Percentiles rank a stretch among this genome's conserved stretches.
Evolutionary conservation across 495 filamentous ascomycete genomes (phyloP).

Genomic region (Neurospora hispaniola): DNA sequence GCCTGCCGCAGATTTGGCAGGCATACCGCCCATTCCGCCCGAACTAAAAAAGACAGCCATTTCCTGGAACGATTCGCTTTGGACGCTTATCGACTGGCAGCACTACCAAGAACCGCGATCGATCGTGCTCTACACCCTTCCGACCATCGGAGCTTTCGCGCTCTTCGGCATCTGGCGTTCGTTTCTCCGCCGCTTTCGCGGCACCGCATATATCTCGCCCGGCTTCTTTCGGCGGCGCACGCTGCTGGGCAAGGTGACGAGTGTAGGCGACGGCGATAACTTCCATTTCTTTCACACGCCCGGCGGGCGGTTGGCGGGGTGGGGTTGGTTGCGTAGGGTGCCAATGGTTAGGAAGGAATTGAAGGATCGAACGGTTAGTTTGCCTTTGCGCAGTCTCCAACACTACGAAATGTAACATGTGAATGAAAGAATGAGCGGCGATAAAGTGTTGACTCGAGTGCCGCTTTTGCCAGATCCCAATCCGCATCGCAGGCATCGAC

Average conservation of each 20-base stretch:
- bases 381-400: background rate
- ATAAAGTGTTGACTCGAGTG: constrained; percentile 3
- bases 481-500: constrained; percentile 85
- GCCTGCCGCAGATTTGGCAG: background rate
- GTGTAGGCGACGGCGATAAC: constrained; percentile 91
- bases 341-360: constrained; percentile 56
- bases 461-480: constrained; percentile 47
- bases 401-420: background rate
- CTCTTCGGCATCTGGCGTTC: constrained; percentile 49
- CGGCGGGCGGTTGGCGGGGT: constrained; percentile 74
- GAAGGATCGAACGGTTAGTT: constrained; percentile 64
- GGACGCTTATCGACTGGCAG: constrained; percentile 46
- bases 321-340: constrained; percentile 79
- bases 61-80: constrained; percentile 41
- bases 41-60: constrained; percentile 24
- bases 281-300: constrained; percentile 92
- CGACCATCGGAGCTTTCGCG: constrained; percentile 56
- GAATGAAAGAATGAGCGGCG: background rate
- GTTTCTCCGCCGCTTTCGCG: constrained; percentile 75
- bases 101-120: constrained; percentile 57
- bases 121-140: constrained; percentile 40
- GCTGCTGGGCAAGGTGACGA: constrained; percentile 77
- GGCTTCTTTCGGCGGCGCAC: constrained; percentile 57
- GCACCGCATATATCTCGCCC: constrained; percentile 57
- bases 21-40: background rate